Evolutionary conservation across 495 filamentous ascomycete species (phyloP), one percentile per base, ranked within the genome.

Genomic region (Trichoderma virens): DNA sequence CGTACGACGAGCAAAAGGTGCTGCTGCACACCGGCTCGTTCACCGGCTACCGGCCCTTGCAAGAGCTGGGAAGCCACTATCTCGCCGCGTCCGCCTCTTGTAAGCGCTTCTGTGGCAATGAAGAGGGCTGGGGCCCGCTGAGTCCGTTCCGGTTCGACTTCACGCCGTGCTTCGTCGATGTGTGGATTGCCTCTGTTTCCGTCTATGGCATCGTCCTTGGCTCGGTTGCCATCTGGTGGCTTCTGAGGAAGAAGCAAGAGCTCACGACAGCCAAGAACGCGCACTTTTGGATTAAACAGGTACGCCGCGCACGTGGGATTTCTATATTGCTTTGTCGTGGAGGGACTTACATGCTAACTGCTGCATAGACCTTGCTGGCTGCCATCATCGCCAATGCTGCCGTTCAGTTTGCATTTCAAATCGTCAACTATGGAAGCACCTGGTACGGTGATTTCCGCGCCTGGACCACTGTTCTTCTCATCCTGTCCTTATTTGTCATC

Each of bases 251-350:
- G 66, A 89, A 85, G 77, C 88, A 84, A 69, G 81, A 87, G 34
- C 81, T 82, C 45, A 84, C 83, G 0, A 83, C 94, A 25, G 75
- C 81, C 35, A 94, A 91, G 78, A 88, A 97, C 74, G 97, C 92
- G 93, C 93, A 95, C 73, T 98, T 97, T 74, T 97, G 91, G 80
- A 79, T 85, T 14, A 98, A 98, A 73, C 80, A 97, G 81, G 90
- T 94, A 71, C 67, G 88, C 78, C 43, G 18, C 60, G 56, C 28
- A 11, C n/a, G 2, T 27, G 11, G 20, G 38, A 47, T 0, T 27
- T 25, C 14, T 38, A 20, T 45, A 28, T 56, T 28, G 27, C 6
- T 0, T 30, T 23, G 2, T 13, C 6, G 16, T 32, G 35, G 18
- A 5, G 43, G 14, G 14, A 61, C 32, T 60, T 13, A n/a, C 34